Base-by-base conservation (phyloP, 192 early-diverging fungal genomes). In the Podila epicladia region DNA sequence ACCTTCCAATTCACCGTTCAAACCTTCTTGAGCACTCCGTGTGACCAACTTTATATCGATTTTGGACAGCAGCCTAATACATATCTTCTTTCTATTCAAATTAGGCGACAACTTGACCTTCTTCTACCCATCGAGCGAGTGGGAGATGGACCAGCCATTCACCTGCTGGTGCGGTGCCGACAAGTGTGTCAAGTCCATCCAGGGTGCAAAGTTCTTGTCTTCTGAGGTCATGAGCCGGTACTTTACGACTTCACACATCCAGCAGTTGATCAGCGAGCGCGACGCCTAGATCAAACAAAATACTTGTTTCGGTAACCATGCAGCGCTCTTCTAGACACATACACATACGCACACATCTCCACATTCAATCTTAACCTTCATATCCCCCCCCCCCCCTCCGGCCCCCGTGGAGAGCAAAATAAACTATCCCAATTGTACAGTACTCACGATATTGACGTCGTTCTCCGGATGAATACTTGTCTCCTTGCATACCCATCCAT, bases 141-240 rank as follows among this genome's bases (percentile, higher is more conserved):
- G 89, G 89, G 89, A 90, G 61, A 90, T 90, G 89, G 87, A 84
- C 74, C 85, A 90, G 76, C 87, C 89, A 9, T 90, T 90, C 61
- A 69, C 82, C 31, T 90, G 89, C 71, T 88, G 89, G 87, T 90
- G 89, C 60, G 86, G 87, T 29, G 62, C 85, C 9, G 57, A 65
- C 4, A 58, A 84, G 84, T 89, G 88, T 55, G 82, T 89, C 63
- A 84, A 85, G 73, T 80, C 26, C 45, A 85, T 89, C 26, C 70
- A 82, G 55, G 88, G 88, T 19, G 88, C 88, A 32, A 84, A 82
- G 33, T 67, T 83, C 67, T 48, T 89, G 29, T 64, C 86, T 32
- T 69, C 74, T 26, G 72, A 85, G 24, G 58, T 33, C 20, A 83
- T 89, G 69, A 60, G 51, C 38, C 82, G 83, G 24, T 89, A 84